Conservation (phyloP, 805 yeast species). For the Lachancea meyersii region DNA sequence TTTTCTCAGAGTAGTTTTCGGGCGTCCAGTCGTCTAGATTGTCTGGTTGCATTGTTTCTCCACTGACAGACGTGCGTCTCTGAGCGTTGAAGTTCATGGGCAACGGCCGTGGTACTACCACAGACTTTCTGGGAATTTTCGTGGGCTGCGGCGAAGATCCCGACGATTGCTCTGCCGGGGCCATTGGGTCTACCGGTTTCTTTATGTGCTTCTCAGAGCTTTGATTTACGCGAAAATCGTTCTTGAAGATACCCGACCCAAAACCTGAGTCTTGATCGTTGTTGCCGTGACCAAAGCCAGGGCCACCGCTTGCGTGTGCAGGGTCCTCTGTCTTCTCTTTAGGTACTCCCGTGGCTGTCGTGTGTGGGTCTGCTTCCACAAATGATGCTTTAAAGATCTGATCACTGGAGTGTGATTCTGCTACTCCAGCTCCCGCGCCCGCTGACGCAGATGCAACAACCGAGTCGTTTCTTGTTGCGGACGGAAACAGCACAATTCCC, state of each 20-base stretch:
- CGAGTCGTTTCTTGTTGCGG: constrained; percentile 35
- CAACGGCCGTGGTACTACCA: constrained; percentile 27
- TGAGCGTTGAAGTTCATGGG: constrained; percentile 66
- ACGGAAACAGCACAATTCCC: constrained; percentile 42
- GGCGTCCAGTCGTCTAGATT: constrained; percentile 76
- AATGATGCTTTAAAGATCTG: constrained; percentile 54
- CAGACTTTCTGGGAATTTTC: constrained; percentile 10
- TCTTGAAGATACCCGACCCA: constrained; percentile 22
- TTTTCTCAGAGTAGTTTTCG: constrained; percentile 46
- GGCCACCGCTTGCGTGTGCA: neutral
- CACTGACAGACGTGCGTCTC: constrained; percentile 85
- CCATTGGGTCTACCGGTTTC: constrained; percentile 20
- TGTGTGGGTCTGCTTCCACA: constrained; percentile 56
- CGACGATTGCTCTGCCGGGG: constrained; percentile 21
- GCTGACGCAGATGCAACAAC: constrained; percentile 30
- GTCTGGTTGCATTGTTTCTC: constrained; percentile 78
- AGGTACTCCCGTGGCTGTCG: neutral
- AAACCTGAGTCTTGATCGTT: neutral
- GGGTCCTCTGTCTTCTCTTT: constrained; percentile 7
- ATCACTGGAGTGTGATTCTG: constrained; percentile 2
- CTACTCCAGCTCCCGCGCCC: constrained; percentile 11
- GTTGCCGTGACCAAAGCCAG: neutral
- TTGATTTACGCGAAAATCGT: constrained; percentile 26
- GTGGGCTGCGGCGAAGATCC: constrained; percentile 18
- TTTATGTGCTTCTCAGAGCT: constrained; percentile 16